Evolutionary conservation across 2,329 filamentous ascomycete species (phyloP), one percentile per base, ranked within the genome.

Genomic region (Triangularia setosa): DNA sequence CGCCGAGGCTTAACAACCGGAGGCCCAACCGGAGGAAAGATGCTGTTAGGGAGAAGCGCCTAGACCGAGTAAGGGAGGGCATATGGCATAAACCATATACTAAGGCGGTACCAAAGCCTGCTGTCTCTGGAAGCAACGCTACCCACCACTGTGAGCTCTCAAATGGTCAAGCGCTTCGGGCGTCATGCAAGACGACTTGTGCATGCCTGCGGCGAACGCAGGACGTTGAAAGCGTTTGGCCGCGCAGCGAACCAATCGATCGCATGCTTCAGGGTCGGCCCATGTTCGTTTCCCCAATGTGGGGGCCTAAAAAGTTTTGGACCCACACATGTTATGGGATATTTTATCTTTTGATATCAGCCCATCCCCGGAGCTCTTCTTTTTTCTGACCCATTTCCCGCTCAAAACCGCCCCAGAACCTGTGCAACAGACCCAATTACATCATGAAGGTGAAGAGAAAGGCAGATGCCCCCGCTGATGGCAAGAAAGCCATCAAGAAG

Each of bases 381-480:
- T 53, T 60, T 33, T 44, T 6, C n/a, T 61, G n/a, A 44, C 48
- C 27, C 21, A 58, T 59, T 48, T 48, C 40, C 21, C 56, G 28
- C 59, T 59, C 25, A 44, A 12, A 64, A 16, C 40, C 57, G 2
- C 33, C n/a, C 28, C 5, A 57, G 57, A 30, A 62, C 56, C 27
- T 33, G 23, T 63, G 14, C 35, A 55, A 58, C 52, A 33, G 27
- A 25, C 2, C 48, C 72, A 72, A 74, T 72, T 73, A 64, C 54
- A 24, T 57, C 24, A n/a, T 53, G 70, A 78, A 69, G 5, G 86
- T 86, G 83, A 88, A 88, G 78, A 83, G 85, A 78, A 87, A 88
- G 75, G 84, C 85, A 66, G 80, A 82, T 56, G 74, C 76, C 66
- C 77, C 80, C 68, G 73, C 74, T 60, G 76, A 74, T 67, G 76